Evolutionary conservation across 2,329 filamentous ascomycete genomes (phyloP), one percentile per base, ranked within the genome.

Genomic region (Westerdykella sp.): DNA sequence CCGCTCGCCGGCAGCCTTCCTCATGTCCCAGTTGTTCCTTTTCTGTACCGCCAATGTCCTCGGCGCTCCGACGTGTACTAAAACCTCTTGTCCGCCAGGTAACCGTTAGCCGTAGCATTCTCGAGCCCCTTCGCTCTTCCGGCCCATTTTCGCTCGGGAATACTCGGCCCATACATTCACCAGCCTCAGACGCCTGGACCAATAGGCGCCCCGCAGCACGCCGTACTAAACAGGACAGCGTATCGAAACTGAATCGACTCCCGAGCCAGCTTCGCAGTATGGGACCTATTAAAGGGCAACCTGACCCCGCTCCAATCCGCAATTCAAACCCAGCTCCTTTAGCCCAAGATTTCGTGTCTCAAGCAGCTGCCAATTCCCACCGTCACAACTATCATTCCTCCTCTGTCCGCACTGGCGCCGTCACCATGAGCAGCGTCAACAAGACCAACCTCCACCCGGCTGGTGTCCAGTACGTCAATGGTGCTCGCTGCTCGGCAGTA

Each of bases 391-490:
- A 77, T 59, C 77, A 80, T 56, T 80, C 77, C 36, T 72, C 75
- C 48, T 79, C 78, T 43, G 65, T 79, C 63, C 44, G 44, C 4
- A 41, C 54, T 45, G 43, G 50, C 44, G 39, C 49, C 45, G 36
- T 39, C 59, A 65, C 41, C 43, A 74, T 73, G 69, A 69, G 75
- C 56, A 76, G 70, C 59, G 80, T 96, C 65, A 95, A 96, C 81
- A 91, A 90, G 77, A 96, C 90, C 62, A 81, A 81, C 62, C 84
- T 95, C 59, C 89, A 95, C 79, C 90, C 90, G 51, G 76, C 81
- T 69, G 90, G 90, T 83, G 85, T 96, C 57, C 78, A 85, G 87
- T 94, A 80, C 71, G 87, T 84, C 40, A 48, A 41, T 15, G 7
- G 32, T 14, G 2, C 32, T 5, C 15, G 32, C n/a, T 14, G 13